Evolutionary conservation across 2,329 filamentous ascomycete genomes (phyloP), one percentile per base, ranked within the genome.

Genomic region (Fusarium algeriense): DNA sequence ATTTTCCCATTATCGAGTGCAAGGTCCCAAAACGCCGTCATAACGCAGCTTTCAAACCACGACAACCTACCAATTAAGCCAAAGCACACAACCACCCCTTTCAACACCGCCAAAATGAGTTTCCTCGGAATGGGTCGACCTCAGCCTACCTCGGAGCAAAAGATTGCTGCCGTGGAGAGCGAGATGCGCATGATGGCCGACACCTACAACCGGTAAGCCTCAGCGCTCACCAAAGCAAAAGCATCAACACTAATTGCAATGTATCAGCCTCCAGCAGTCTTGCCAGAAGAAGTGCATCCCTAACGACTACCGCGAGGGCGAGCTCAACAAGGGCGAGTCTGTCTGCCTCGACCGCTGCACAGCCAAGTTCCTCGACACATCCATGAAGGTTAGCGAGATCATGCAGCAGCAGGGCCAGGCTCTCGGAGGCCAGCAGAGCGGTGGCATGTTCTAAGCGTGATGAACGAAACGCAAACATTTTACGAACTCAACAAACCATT

Each of bases 261-360:
- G 34, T 11, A n/a, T 14, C 75, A 97, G 94, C 71, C 89, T 98
- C 71, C 91, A 94, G 78, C 91, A 93, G 83, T 93, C 93, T 70
- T 99, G 96, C 89, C 90, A 93, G 75, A 90, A 92, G 81, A 99
- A 99, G 87, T 99, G 96, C 85, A 89, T 99, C 76, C 95, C 95
- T 70, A 87, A 86, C 79, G 91, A 95, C 78, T 99, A 98, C 90
- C 94, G 94, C 81, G 96, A 99, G 86, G 90, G 89, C 82, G 95
- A 99, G 77, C 91, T 99, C 79, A 97, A 98, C 90, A 99, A 99
- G 87, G 97, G 95, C 87, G 96, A 99, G 85, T 94, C 92, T 76
- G 96, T 99, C 77, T 99, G 97, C 86, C 91, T 99, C 76, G 96
- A 99, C 85, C 93, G 96, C 79, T 99, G 97, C 85, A 93, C 97